A percentile compares a stretch with the other conserved stretches of the same genome.
phyloP scores from a whole-genome alignment of 139 green algal genomes.

The Micromonas pusilla region DNA sequence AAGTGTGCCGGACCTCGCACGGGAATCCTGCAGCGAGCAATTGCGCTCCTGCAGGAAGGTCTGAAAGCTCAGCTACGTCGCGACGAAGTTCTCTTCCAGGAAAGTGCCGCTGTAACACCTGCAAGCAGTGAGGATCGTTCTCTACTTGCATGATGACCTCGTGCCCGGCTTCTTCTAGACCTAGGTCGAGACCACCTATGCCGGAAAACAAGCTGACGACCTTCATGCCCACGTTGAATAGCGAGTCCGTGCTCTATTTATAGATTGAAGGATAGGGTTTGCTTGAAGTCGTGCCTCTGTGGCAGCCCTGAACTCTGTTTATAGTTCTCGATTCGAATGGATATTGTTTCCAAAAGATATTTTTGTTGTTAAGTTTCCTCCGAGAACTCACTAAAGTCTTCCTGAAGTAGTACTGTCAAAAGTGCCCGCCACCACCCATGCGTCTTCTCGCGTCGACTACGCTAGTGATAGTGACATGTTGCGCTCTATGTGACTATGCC shows the following conservation, averaged over 20 bases:
- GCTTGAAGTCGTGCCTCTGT: background rate
- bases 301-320: too few relatives aligned
- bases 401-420: too few relatives aligned
- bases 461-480: too few relatives aligned
- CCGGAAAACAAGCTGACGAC: conserved; percentile 10
- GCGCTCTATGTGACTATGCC: too few relatives aligned
- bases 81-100: background rate
- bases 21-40: background rate
- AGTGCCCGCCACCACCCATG: too few relatives aligned
- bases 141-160: conserved; percentile 12
- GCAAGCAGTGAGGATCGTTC: background rate
- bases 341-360: too few relatives aligned
- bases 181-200: conserved; percentile 6
- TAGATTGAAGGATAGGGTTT: background rate
- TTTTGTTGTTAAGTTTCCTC: too few relatives aligned
- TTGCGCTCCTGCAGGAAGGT: background rate
- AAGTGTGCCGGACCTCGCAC: background rate
- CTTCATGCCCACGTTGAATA: background rate
- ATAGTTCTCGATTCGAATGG: too few relatives aligned
- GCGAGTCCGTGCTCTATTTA: background rate
- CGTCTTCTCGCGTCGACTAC: too few relatives aligned
- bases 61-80: background rate
- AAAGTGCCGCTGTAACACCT: background rate
- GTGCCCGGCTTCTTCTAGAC: background rate
- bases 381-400: too few relatives aligned